Base-by-base conservation (phyloP, 441 rosid species). In the Rhodomyrtus psidioides region DNA sequence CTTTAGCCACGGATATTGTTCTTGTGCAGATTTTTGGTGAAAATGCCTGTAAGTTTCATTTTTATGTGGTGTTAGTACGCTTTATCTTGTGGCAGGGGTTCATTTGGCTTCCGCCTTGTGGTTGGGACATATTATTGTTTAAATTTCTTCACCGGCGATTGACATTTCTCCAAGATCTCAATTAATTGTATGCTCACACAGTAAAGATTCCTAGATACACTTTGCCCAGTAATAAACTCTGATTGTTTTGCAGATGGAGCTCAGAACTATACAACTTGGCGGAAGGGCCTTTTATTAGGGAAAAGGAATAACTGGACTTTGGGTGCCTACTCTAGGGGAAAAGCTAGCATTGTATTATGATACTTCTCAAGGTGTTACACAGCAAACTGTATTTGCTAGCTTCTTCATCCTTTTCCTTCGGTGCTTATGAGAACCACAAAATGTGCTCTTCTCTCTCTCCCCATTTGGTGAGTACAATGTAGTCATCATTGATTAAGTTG, bases 21-120 rank as follows among this genome's bases (percentile, higher is more conserved):
- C 94, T 89, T 93, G 95, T 79, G 85, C 91, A 34, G 94, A 91
- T 51, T 92, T 93, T 88, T 93, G 95, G 94, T 92, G 91, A 93
- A 86, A 54, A 75, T 46, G 24, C 19, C 42, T 49, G n/a, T 49
- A n/a, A n/a, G 44, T 42, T 42, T 42, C 27, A 54, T 79, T n/a
- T 53, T 30, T 70, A 12, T 70, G 49, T 39, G 79, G 79, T 39
- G 79, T 70, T 70, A 39, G 49, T 21, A 39, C 15, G 12, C 16
- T 70, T 70, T 39, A 70, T 70, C 44, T 70, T 13, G 2, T 70
- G 28, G 15, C 24, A 15, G n/a, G n/a, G 28, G 39, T 28, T 81
- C 17, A 65, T 53, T 12, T 55, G 28, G 44, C 24, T 42, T 60
- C 5, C 60, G 30, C 56, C 79, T 70, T 39, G 5, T 70, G 2